Evolutionary conservation across 225 moss, liverwort and hornwort genomes (phyloP), one percentile per base, ranked within the genome.

Genomic region (Pseudoscleropodium purum): DNA sequence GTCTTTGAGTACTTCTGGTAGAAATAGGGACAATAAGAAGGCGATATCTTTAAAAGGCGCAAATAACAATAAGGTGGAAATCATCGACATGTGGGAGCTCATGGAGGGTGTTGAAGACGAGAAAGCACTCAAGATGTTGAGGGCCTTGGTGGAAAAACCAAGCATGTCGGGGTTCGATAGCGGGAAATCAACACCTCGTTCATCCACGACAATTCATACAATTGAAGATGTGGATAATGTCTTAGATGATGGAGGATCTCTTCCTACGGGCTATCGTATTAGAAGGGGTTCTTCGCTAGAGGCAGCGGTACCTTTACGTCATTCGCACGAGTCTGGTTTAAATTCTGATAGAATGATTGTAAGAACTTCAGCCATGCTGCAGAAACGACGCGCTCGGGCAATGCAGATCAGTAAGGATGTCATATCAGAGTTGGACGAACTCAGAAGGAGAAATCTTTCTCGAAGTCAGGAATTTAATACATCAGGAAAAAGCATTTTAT

Each of bases 151-250:
- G 64, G 81, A 85, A 68, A 89, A 60, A 43, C 83, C 80, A 27
- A 83, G 61, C 51, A 75, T 65, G 30, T 75, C 75, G 79, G 90
- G 68, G 39, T 57, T 85, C 39, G 85, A 74, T 15, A 85, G 30
- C 63, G 84, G 67, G 86, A 88, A 72, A 43, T 72, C 73, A 65
- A 64, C 85, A 73, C 93, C 93, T 89, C 92, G 72, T 72, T 59
- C 29, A 18, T 64, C 89, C 41, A 56, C 85, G 31, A 89, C 69
- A 76, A 89, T 93, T 90, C 94, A 78, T 81, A 93, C 93, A 63
- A 23, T 94, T 81, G 94, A 94, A 93, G 94, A 94, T 30, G 87
- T 94, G 86, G 94, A 93, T 86, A 89, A 70, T 69, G 81, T 79
- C 76, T 86, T 91, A 24, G 88, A 90, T 86, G 72, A 82, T 41